These are phyloP conservation scores for Coriolopsis trogii DNA, from an alignment of 1,284 basidiomycete species.

Conservation along the genomic window DNA sequence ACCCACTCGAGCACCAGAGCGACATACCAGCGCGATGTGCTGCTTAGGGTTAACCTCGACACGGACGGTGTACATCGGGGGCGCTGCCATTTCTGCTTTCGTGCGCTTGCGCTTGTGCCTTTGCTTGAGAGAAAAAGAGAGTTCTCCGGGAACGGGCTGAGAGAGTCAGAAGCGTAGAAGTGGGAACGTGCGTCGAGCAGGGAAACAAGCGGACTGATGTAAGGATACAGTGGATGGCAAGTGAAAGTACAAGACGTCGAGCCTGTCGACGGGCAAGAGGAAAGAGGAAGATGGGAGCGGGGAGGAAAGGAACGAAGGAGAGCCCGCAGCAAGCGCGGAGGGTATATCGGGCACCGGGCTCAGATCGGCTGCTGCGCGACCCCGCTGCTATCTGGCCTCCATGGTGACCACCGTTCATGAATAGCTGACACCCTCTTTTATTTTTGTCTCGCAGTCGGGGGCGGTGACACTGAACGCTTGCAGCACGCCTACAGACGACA, in stretches of 20 bases:
- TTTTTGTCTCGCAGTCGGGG: conserved; percentile 12
- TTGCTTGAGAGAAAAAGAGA: not conserved
- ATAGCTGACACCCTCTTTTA: conserved; percentile 7
- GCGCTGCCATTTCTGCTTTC: conserved; percentile 17
- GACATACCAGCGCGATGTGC: conserved; percentile 21
- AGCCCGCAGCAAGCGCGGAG: conserved; percentile 2
- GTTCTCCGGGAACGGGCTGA: conserved; percentile 23
- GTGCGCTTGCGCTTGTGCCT: conserved; percentile 7
- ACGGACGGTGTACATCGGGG: conserved; percentile 11
- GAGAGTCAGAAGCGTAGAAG: not conserved
- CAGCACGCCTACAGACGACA: not conserved
- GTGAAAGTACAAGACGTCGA: conserved; percentile 30
- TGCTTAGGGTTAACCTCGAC: conserved; percentile 15
- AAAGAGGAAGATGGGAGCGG: conserved; percentile 11
- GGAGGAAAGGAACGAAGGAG: conserved; percentile 3
- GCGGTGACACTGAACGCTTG: not conserved
- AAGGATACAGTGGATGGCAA: conserved; percentile 21
- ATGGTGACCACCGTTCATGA: conserved; percentile 19
- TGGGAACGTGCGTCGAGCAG: conserved; percentile 20
- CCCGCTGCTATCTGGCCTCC: conserved; percentile 11
- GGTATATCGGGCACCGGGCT: conserved; percentile 11
- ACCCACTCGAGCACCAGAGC: not conserved
- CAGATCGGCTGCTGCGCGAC: not conserved
- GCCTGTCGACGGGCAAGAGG: conserved; percentile 35
- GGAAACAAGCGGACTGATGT: conserved; percentile 21